These are phyloP conservation scores for Blastobotrys raffinosifermentans DNA, from an alignment of 1,139 yeast species.

Conservation along the genomic window DNA sequence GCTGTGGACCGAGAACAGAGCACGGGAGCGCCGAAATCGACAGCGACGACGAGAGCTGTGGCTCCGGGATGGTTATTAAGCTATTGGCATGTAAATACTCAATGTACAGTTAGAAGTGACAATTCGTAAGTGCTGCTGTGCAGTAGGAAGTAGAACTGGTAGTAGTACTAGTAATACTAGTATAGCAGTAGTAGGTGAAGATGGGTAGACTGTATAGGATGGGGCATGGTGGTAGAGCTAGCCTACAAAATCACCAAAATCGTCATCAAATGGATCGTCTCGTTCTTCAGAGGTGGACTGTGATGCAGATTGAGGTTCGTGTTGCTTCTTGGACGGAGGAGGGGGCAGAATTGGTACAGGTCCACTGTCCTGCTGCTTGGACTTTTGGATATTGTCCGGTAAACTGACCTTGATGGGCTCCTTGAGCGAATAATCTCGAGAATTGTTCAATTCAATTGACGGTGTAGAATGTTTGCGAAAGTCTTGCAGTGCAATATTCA, in stretches of 20 bases:
- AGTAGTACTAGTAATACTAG: too few relatives aligned
- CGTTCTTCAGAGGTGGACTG: constrained; percentile 13
- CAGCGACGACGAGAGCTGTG: constrained; percentile 52
- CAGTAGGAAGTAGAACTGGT: constrained; percentile 6
- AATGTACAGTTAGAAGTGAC: constrained; percentile 34
- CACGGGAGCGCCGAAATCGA: constrained; percentile 47
- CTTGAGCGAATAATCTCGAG: too few relatives aligned
- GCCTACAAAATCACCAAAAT: constrained; percentile 38
- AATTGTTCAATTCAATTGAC: too few relatives aligned
- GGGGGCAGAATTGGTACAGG: constrained; percentile 17
- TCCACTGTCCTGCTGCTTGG: constrained; percentile 10
- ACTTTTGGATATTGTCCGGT: too few relatives aligned
- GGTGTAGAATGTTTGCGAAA: constrained; percentile 31
- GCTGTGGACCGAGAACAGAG: constrained; percentile 45
- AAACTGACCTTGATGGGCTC: too few relatives aligned
- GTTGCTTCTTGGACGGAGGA: too few relatives aligned
- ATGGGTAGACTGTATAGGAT: constrained; percentile 9
- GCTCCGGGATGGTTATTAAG: constrained; percentile 51
- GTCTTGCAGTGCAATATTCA: constrained; percentile 37
- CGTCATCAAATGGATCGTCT: constrained; percentile 32
- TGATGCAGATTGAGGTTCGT: too few relatives aligned
- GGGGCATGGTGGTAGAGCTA: too few relatives aligned
- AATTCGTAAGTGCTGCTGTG: constrained; percentile 15
- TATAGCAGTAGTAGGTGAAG: constrained; percentile 20
- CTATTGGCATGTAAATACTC: constrained; percentile 36